phyloP scores from a whole-genome alignment of 1,139 yeast genomes.

The Yamadazyma dendronema region DNA sequence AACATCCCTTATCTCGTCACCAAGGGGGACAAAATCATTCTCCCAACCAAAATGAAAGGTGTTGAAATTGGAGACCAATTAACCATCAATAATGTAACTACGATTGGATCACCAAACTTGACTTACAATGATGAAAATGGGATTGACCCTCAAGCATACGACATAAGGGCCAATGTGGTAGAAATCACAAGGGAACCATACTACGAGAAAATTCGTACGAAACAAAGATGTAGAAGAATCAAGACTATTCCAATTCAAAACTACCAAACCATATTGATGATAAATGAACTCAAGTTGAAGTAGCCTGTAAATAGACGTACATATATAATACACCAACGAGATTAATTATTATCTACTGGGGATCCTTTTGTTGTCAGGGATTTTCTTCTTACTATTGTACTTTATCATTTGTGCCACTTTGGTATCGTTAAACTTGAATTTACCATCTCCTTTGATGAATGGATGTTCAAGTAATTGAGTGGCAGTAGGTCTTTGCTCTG shows the following conservation, averaged over 20 bases:
- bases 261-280: constrained; percentile 75
- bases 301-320: constrained; percentile 12
- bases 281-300: constrained; percentile 63
- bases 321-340: not conserved
- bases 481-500: constrained; percentile 88
- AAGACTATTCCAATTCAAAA: constrained; percentile 80
- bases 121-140: constrained; percentile 48
- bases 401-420: constrained; percentile 52
- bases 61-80: constrained; percentile 82
- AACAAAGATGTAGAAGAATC: constrained; percentile 80
- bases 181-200: constrained; percentile 87
- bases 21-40: constrained; percentile 77
- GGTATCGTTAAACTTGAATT: constrained; percentile 63
- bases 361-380: not conserved
- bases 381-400: constrained; percentile 27
- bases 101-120: constrained; percentile 82
- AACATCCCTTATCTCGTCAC: constrained; percentile 87
- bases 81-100: constrained; percentile 68
- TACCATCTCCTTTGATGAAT: constrained; percentile 48
- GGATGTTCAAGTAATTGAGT: constrained; percentile 58
- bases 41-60: constrained; percentile 74
- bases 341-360: not conserved
- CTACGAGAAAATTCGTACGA: constrained; percentile 55
- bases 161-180: constrained; percentile 72
- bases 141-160: constrained; percentile 41